Evolutionary conservation across 2,329 filamentous ascomycete species (phyloP).

Genomic region (Paramyrothecium roridum): DNA sequence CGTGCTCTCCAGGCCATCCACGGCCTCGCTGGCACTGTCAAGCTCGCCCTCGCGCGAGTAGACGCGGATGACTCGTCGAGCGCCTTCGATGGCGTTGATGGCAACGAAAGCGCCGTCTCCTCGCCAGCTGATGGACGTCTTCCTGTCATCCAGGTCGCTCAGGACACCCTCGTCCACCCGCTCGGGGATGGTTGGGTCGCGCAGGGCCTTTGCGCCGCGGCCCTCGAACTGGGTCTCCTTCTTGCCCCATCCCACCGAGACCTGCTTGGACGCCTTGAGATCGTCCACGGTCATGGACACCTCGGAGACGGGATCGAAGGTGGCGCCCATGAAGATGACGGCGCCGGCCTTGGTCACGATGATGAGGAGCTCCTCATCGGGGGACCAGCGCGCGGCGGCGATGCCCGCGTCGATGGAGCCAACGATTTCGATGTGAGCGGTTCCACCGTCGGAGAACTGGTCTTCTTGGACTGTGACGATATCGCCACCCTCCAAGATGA

Average conservation of each 20-base stretch:
- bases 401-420: constrained; percentile 93
- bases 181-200: constrained; percentile 93
- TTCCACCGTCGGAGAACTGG: constrained; percentile 36
- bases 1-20: constrained; percentile 83
- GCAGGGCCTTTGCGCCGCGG: constrained; percentile 77
- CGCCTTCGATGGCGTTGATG: constrained; percentile 70
- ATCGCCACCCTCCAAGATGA: constrained; percentile 87
- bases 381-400: constrained; percentile 85
- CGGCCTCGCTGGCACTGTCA: constrained; percentile 91
- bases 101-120: constrained; percentile 91
- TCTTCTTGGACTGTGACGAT: constrained; percentile 79
- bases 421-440: constrained; percentile 89
- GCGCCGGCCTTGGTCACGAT: constrained; percentile 78
- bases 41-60: constrained; percentile 88
- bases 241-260: constrained; percentile 97
- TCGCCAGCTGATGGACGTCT: constrained; percentile 80
- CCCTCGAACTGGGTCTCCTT: constrained; percentile 98
- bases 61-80: constrained; percentile 78
- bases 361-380: constrained; percentile 86
- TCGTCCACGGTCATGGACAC: constrained; percentile 71
- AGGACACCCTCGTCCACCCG: constrained; percentile 80
- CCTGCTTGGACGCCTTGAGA: constrained; percentile 84
- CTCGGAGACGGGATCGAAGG: constrained; percentile 81
- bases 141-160: constrained; percentile 69
- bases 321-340: constrained; percentile 86